Percentiles rank a stretch among this genome's conserved stretches.
Conservation (phyloP, 1,284 basidiomycete species). For the Malassezia yamatoensis region DNA sequence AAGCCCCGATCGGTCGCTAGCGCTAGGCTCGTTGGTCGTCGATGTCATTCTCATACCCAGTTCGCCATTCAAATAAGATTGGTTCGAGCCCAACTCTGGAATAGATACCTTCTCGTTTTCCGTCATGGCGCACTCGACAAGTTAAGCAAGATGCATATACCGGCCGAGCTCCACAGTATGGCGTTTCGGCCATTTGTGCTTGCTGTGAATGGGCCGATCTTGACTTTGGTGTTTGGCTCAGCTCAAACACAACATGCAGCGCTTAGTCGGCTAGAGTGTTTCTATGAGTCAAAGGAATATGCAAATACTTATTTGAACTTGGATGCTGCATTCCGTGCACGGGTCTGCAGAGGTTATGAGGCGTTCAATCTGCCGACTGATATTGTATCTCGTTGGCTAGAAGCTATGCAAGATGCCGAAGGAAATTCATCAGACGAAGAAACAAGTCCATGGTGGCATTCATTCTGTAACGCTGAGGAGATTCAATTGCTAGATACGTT, state of each 20-base stretch:
- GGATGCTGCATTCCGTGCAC: conserved; percentile 22
- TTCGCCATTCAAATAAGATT: not conserved
- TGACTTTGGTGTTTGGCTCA: conserved; percentile 35
- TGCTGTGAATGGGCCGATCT: conserved; percentile 20
- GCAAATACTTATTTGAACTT: conserved; percentile 22
- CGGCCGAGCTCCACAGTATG: conserved; percentile 1
- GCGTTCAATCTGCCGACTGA: conserved; percentile 39
- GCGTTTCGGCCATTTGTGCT: not conserved
- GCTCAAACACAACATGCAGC: conserved; percentile 29
- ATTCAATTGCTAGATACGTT: conserved; percentile 24
- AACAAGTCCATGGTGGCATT: conserved; percentile 22
- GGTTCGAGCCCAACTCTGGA: not conserved
- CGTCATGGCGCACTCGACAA: not conserved
- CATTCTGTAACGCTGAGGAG: conserved; percentile 28
- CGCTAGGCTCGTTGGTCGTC: too few relatives aligned
- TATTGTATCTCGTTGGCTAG: conserved; percentile 31
- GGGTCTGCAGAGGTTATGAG: conserved; percentile 37
- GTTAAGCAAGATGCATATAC: not conserved
- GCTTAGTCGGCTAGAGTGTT: conserved; percentile 37
- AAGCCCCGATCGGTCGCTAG: too few relatives aligned
- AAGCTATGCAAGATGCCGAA: conserved; percentile 23
- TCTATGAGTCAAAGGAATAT: conserved; percentile 32
- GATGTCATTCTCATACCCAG: too few relatives aligned
- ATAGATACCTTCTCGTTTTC: not conserved
- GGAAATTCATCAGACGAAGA: not conserved